Evolutionary conservation across 2,329 filamentous ascomycete species (phyloP).

Genomic region (Xylaria sp.): DNA sequence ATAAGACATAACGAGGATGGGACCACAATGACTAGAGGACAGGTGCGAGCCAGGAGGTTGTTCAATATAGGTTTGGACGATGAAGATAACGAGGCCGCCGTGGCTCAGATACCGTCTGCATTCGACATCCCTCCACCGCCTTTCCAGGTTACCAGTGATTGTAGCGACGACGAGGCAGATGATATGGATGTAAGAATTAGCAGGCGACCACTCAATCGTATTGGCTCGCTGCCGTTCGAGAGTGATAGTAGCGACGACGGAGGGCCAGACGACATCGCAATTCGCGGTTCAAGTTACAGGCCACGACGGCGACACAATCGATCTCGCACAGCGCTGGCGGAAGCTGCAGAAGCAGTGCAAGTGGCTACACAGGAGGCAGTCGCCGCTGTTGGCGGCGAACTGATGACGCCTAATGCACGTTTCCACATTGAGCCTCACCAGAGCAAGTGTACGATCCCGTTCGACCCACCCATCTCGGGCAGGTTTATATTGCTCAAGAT

Average conservation of each 20-base stretch:
- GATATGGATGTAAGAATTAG: slow-evolving; percentile 37
- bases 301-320: slow-evolving; percentile 36
- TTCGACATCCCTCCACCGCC: slow-evolving; percentile 55
- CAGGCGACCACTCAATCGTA: slow-evolving; percentile 56
- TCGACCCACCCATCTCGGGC: slow-evolving; percentile 81
- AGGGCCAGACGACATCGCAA: slow-evolving; percentile 44
- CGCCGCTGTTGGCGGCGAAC: slow-evolving; percentile 60
- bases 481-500: slow-evolving; percentile 88
- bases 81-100: slow-evolving; percentile 51
- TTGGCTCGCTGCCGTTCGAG: slow-evolving; percentile 62
- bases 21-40: slow-evolving; percentile 52
- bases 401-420: slow-evolving; percentile 75
- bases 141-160: slow-evolving; percentile 64
- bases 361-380: slow-evolving; percentile 62
- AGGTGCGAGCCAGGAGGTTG: slow-evolving; percentile 51
- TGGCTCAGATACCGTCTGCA: slow-evolving; percentile 62
- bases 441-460: slow-evolving; percentile 84
- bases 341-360: slow-evolving; percentile 55
- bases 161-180: slow-evolving; percentile 64
- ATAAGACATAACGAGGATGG: slow-evolving; percentile 60
- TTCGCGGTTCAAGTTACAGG: slow-evolving; percentile 38
- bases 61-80: slow-evolving; percentile 51
- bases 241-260: slow-evolving; percentile 51
- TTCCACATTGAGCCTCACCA: slow-evolving; percentile 86
- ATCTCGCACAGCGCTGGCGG: slow-evolving; percentile 43